Evolutionary conservation across 345 rosid species (phyloP).

Genomic region (Orychophragmus violaceus): DNA sequence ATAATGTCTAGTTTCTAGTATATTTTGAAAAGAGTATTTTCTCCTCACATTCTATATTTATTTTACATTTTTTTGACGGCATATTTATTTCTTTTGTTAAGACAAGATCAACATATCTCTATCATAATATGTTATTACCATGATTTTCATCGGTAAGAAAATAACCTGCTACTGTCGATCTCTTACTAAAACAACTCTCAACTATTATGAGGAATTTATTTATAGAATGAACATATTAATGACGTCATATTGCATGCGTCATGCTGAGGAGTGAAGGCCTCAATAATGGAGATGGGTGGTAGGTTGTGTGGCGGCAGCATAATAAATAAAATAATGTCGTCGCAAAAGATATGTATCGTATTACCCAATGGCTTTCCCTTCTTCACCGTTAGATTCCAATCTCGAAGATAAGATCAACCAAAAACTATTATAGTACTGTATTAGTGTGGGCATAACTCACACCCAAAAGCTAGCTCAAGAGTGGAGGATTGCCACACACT

Average conservation of each 20-base stretch:
- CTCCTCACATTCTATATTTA: too few species aligned
- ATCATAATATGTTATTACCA: not conserved
- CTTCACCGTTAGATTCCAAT: constrained; percentile 7
- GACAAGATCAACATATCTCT: not conserved
- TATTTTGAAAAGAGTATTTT: too few species aligned
- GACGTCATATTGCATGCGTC: constrained; percentile 4
- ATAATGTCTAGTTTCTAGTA: not conserved
- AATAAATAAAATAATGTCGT: constrained; percentile 1
- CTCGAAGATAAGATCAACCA: constrained; percentile 18
- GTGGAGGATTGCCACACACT: too few species aligned
- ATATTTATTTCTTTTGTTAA: too few species aligned
- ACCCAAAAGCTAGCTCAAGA: too few species aligned
- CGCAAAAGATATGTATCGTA: not conserved
- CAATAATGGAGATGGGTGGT: constrained; percentile 22
- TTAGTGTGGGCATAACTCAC: too few species aligned
- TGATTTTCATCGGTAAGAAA: not conserved
- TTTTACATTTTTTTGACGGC: too few species aligned
- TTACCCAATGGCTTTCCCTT: not conserved
- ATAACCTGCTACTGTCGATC: not conserved
- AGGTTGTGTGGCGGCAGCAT: constrained; percentile 6
- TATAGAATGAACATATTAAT: not conserved
- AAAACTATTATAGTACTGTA: not conserved
- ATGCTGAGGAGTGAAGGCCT: constrained; percentile 15
- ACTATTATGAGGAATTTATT: not conserved
- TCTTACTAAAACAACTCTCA: not conserved